Percentiles rank a stretch among this genome's conserved stretches.
phyloP scores from a whole-genome alignment of 345 rosid species.

The Heritiera littoralis region DNA sequence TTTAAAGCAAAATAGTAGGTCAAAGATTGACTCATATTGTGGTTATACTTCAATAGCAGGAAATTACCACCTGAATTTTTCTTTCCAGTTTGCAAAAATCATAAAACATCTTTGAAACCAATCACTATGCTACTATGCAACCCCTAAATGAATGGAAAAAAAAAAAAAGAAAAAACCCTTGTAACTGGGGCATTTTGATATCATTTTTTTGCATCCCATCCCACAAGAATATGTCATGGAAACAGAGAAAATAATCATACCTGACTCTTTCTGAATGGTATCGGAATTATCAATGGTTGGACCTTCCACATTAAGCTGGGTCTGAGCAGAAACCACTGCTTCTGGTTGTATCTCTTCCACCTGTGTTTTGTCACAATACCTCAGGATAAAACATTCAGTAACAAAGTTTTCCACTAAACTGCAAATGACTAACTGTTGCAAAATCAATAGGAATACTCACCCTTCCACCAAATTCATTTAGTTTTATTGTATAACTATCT shows the following conservation, averaged over 20 bases:
- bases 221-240: background rate
- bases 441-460: constrained; percentile 38
- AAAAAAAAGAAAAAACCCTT: background rate
- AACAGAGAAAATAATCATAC: constrained; percentile 40
- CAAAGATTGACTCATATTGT: background rate
- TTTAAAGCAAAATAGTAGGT: background rate
- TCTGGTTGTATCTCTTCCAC: constrained; percentile 34
- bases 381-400: constrained; percentile 23
- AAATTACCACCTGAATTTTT: constrained; percentile 1
- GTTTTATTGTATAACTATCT: constrained; percentile 29
- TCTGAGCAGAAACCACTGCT: constrained; percentile 33
- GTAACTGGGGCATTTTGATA: constrained; percentile 6
- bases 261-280: constrained; percentile 33
- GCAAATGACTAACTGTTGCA: constrained; percentile 12
- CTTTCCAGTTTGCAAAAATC: constrained; percentile 7
- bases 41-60: background rate
- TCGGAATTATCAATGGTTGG: constrained; percentile 27
- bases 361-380: constrained; percentile 29
- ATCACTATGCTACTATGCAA: background rate
- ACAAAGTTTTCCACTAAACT: constrained; percentile 23
- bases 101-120: background rate
- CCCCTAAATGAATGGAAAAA: background rate
- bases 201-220: constrained; percentile 8
- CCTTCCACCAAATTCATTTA: constrained; percentile 30
- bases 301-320: constrained; percentile 27